These are phyloP conservation scores for Lentinula raphanica DNA, from an alignment of 768 basidiomycete species.

Conservation along the genomic window DNA sequence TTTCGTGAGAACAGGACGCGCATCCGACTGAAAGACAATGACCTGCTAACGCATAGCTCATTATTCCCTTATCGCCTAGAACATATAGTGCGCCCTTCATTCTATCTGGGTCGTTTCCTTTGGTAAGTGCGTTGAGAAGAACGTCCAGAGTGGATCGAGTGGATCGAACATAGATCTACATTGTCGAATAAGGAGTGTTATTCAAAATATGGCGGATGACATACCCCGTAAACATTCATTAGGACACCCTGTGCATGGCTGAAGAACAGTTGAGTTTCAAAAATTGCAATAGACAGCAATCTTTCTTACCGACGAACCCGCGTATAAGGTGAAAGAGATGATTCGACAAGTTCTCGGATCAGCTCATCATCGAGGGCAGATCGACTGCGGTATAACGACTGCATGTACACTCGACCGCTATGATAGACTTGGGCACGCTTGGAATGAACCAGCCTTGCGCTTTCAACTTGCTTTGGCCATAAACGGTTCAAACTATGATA, in stretches of 20 bases:
- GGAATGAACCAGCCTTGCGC: constrained; percentile 66
- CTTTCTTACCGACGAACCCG: constrained; percentile 60
- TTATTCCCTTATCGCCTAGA: constrained; percentile 63
- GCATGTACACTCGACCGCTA: constrained; percentile 70
- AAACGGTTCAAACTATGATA: constrained; percentile 52
- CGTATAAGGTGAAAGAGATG: constrained; percentile 78
- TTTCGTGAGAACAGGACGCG: not conserved
- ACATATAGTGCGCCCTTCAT: constrained; percentile 94
- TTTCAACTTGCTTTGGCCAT: constrained; percentile 69
- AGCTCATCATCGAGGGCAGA: constrained; percentile 70
- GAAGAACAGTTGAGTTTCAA: not conserved
- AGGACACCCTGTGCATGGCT: constrained; percentile 69
- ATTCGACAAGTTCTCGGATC: constrained; percentile 60
- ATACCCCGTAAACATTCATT: constrained; percentile 58
- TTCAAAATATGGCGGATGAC: constrained; percentile 18
- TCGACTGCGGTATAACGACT: constrained; percentile 68
- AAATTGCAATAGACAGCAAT: not conserved
- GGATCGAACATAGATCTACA: constrained; percentile 66
- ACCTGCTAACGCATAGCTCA: constrained; percentile 63
- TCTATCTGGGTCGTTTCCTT: constrained; percentile 81
- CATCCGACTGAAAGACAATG: constrained; percentile 18
- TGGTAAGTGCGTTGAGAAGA: constrained; percentile 56
- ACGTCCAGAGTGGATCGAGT: constrained; percentile 59
- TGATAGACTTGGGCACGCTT: constrained; percentile 80
- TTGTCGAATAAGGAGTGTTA: not conserved